Evolutionary conservation across 106 monocot genomes (phyloP).

Genomic region (Alisma plantagoaquatica): DNA sequence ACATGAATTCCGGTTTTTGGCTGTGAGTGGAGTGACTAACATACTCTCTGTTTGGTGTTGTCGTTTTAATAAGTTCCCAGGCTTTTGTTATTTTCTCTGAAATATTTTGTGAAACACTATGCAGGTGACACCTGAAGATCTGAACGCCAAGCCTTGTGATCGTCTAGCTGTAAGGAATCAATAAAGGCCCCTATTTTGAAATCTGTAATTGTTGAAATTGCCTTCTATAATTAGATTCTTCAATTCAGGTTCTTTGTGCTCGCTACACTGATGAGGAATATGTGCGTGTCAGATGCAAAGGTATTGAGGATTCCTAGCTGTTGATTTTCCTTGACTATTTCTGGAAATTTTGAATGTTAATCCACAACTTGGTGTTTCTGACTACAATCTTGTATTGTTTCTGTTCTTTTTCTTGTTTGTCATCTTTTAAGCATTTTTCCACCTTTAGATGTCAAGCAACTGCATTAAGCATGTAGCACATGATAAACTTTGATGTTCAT

Average conservation of each 20-base stretch:
- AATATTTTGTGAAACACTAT: slow-evolving; percentile 33
- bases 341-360: too few relatives aligned
- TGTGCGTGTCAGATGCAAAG: slow-evolving; percentile 84
- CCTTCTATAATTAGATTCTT: too few relatives aligned
- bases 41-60: background rate
- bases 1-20: slow-evolving; percentile 83
- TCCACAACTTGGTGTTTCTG: too few relatives aligned
- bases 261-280: slow-evolving; percentile 87
- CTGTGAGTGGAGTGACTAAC: slow-evolving; percentile 36
- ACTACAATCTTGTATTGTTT: too few relatives aligned
- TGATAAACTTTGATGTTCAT: too few relatives aligned
- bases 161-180: slow-evolving; percentile 70
- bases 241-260: slow-evolving; percentile 68
- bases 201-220: too few relatives aligned
- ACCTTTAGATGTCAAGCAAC: too few relatives aligned
- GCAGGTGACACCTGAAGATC: slow-evolving; percentile 74
- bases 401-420: too few relatives aligned
- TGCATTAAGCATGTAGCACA: too few relatives aligned
- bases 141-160: slow-evolving; percentile 46
- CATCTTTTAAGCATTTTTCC: too few relatives aligned
- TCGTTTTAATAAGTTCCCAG: background rate
- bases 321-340: too few relatives aligned
- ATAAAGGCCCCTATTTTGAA: too few relatives aligned
- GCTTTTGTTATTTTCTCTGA: background rate
- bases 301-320: slow-evolving; percentile 21